Base-by-base conservation (phyloP, 2,329 filamentous ascomycete species). In the Exserohilum turcica region DNA sequence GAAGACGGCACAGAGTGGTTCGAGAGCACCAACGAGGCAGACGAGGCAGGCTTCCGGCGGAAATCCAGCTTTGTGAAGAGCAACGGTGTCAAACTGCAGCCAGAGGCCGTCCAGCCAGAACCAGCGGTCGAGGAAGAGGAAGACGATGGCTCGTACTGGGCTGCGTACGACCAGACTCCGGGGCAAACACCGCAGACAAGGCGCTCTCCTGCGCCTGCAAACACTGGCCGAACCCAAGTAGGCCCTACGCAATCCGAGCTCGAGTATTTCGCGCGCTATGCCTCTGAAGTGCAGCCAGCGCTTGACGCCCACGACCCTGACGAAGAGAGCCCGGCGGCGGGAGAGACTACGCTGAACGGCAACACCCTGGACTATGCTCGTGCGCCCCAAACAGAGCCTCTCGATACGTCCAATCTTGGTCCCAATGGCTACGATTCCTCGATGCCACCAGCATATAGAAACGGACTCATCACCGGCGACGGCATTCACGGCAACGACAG, bases 271-370 rank as follows among this genome's bases (percentile, higher is more conserved):
- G 84, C 87, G 15, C 86, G 88, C 68, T 93, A 94, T 71, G 86
- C 89, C 63, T 66, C 68, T n/a, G 80, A 84, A 58, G 89, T 93
- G 7, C 90, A 93, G 70, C 89, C 90, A 2, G 89, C 89, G 28
- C 85, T 93, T 80, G 90, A 93, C 73, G 85, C 85, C 50, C 86
- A 92, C 70, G 89, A 92, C 61, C 89, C 89, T n/a, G 88, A 91
- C 63, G 89, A 91, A 75, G 86, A 78, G 37, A 68, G 73, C 16
- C 67, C 79, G 1, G 78, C 76, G 12, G 60, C 69, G 8, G 72
- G 77, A 37, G 74, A 80, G 15, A 83, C 82, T 5, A 84, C 83
- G 0, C 71, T 86, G 28, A 78, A 80, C 39, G 84, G 84, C 19
- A 76, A 84, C 52, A 72, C 79, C 5, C 67, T 85, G 13, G 54